Conservation (phyloP, 805 yeast genomes). For the Lipomyces yamanashiensis region DNA sequence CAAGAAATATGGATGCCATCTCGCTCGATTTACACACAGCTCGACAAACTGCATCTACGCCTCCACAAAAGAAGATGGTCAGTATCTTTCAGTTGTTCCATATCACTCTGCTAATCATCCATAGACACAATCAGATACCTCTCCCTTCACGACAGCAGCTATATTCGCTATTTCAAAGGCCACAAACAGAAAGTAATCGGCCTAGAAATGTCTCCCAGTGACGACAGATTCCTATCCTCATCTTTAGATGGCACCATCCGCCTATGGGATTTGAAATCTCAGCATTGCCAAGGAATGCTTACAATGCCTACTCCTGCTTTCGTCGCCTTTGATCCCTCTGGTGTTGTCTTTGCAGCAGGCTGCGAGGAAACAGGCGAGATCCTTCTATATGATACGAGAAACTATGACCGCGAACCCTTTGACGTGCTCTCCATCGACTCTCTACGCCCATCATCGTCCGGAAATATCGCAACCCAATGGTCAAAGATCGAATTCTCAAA, state of each 20-base stretch:
- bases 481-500: slow-evolving; percentile 77
- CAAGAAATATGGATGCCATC: slow-evolving; percentile 89
- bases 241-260: slow-evolving; percentile 80
- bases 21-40: slow-evolving; percentile 81
- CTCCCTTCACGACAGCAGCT: slow-evolving; percentile 75
- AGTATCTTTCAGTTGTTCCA: slow-evolving; percentile 34
- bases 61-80: slow-evolving; percentile 78
- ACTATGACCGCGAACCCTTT: slow-evolving; percentile 64
- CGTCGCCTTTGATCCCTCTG: slow-evolving; percentile 82
- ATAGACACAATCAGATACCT: slow-evolving; percentile 64
- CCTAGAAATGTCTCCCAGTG: slow-evolving; percentile 72
- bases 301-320: slow-evolving; percentile 60
- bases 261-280: slow-evolving; percentile 81
- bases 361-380: slow-evolving; percentile 52
- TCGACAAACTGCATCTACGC: slow-evolving; percentile 77
- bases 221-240: slow-evolving; percentile 66
- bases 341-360: slow-evolving; percentile 76
- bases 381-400: slow-evolving; percentile 64
- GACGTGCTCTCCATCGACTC: slow-evolving; percentile 50
- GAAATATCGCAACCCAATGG: slow-evolving; percentile 48
- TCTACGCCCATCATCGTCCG: slow-evolving; percentile 30
- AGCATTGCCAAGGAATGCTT: slow-evolving; percentile 66
- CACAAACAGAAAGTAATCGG: slow-evolving; percentile 78
- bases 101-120: not conserved
- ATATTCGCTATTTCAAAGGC: slow-evolving; percentile 83